Conservation (phyloP, 2,329 filamentous ascomycete genomes). For the Penicillium decumbens region DNA sequence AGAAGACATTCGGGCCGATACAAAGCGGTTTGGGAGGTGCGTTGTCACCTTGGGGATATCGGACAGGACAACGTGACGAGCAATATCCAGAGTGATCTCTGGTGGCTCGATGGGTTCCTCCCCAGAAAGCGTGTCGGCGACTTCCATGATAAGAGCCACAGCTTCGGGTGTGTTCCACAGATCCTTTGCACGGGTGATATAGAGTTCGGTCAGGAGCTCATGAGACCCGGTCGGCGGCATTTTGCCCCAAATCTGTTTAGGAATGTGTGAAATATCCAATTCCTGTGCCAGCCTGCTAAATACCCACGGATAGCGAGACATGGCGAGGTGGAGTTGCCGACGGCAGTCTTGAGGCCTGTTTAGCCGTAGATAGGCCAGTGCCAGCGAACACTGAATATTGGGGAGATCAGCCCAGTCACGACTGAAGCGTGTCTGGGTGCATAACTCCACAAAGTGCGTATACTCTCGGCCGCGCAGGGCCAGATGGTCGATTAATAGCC, state of each 20-base stretch:
- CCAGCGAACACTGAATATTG: slow-evolving; percentile 70
- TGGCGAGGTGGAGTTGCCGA: slow-evolving; percentile 60
- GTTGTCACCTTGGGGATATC: slow-evolving; percentile 68
- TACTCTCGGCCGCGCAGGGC: slow-evolving; percentile 76
- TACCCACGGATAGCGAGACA: slow-evolving; percentile 76
- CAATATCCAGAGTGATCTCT: slow-evolving; percentile 54
- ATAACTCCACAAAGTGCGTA: slow-evolving; percentile 68
- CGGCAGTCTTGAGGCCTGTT: slow-evolving; percentile 64
- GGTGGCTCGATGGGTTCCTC: slow-evolving; percentile 41
- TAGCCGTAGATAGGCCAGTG: slow-evolving; percentile 69
- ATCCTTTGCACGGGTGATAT: slow-evolving; percentile 70
- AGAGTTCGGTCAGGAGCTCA: slow-evolving; percentile 68
- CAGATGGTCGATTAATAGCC: slow-evolving; percentile 75
- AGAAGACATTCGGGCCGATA: slow-evolving; percentile 62
- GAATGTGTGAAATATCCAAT: slow-evolving; percentile 68
- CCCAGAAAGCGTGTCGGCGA: slow-evolving; percentile 54
- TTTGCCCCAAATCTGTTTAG: slow-evolving; percentile 77
- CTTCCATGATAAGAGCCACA: slow-evolving; percentile 63
- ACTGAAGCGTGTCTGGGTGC: slow-evolving; percentile 50
- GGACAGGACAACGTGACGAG: slow-evolving; percentile 73
- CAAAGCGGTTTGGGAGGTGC: slow-evolving; percentile 61
- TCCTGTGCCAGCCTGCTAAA: slow-evolving; percentile 75
- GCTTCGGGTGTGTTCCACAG: slow-evolving; percentile 79
- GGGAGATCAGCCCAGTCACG: slow-evolving; percentile 54
- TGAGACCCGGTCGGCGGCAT: slow-evolving; percentile 62